Conservation (phyloP, 495 filamentous ascomycete genomes). For the Aspergillus haitiensis region DNA sequence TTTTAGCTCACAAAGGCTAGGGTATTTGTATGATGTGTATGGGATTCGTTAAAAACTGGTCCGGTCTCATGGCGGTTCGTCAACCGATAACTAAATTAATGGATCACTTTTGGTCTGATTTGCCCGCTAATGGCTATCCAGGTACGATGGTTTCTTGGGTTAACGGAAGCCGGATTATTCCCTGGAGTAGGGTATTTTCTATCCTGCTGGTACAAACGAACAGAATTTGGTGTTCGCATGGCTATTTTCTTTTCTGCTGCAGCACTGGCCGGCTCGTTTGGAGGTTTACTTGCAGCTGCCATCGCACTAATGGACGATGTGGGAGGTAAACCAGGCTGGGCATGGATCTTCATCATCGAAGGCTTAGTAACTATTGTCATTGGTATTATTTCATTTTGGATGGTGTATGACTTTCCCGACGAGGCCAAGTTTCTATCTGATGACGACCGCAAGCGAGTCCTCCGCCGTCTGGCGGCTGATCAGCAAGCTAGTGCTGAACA, state of each 20-base stretch:
- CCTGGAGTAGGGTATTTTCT: constrained; percentile 88
- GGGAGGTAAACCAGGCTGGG: constrained; percentile 62
- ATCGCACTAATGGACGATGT: constrained; percentile 65
- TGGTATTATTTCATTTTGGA: constrained; percentile 74
- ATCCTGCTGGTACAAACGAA: constrained; percentile 82
- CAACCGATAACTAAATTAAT: neutral
- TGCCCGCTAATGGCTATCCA: neutral
- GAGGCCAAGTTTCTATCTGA: constrained; percentile 74
- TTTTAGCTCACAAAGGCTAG: constrained; percentile 39
- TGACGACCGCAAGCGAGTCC: constrained; percentile 69
- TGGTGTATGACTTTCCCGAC: constrained; percentile 89
- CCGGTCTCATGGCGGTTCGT: constrained; percentile 68
- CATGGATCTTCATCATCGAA: constrained; percentile 72
- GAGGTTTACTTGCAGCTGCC: constrained; percentile 63
- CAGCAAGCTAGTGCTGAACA: constrained; percentile 76
- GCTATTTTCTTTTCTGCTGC: constrained; percentile 80
- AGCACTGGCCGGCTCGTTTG: constrained; percentile 64
- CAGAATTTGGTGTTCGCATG: constrained; percentile 72
- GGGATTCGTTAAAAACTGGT: constrained; percentile 77
- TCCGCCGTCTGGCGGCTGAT: constrained; percentile 71
- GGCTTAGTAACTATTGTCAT: constrained; percentile 61
- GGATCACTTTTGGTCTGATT: neutral
- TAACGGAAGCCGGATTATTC: constrained; percentile 82
- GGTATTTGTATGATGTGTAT: constrained; percentile 81
- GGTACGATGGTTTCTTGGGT: constrained; percentile 79